A percentile compares a stretch with the other conserved stretches of the same genome.
Evolutionary conservation across 2,329 filamentous ascomycete genomes (phyloP).

Genomic region (Blumeria hordei): DNA sequence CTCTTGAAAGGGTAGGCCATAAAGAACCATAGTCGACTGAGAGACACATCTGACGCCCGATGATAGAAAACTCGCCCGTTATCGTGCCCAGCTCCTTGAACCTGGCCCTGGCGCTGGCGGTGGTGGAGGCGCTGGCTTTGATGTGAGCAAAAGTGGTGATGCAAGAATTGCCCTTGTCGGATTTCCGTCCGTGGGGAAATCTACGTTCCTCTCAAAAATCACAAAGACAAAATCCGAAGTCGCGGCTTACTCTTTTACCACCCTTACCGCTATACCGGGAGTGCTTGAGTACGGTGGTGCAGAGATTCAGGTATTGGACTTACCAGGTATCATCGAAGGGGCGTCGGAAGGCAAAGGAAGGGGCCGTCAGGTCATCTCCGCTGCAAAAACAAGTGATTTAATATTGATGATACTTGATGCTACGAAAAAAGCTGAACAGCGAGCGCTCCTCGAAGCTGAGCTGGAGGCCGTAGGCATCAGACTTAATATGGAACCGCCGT

Average conservation of each 20-base stretch:
- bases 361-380: constrained; percentile 88
- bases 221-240: constrained; percentile 95
- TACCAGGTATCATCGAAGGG: constrained; percentile 95
- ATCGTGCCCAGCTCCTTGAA: constrained; percentile 83
- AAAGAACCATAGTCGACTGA: neutral
- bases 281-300: constrained; percentile 94
- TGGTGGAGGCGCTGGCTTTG: constrained; percentile 38
- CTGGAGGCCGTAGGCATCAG: constrained; percentile 87
- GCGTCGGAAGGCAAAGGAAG: constrained; percentile 87
- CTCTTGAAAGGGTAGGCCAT: constrained; percentile 76
- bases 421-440: constrained; percentile 86
- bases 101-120: constrained; percentile 44
- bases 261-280: constrained; percentile 85
- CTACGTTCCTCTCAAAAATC: constrained; percentile 94
- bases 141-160: constrained; percentile 89
- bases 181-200: constrained; percentile 98
- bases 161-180: constrained; percentile 90
- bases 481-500: constrained; percentile 77
- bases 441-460: constrained; percentile 71
- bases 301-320: constrained; percentile 91
- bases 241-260: constrained; percentile 92
- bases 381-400: constrained; percentile 92
- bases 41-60: constrained; percentile 1
- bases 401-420: constrained; percentile 94
- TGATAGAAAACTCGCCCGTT: constrained; percentile 71